These are phyloP conservation scores for Pterocarpus macrocarpus DNA, from an alignment of 306 rosid genomes.

Conservation along the genomic window DNA sequence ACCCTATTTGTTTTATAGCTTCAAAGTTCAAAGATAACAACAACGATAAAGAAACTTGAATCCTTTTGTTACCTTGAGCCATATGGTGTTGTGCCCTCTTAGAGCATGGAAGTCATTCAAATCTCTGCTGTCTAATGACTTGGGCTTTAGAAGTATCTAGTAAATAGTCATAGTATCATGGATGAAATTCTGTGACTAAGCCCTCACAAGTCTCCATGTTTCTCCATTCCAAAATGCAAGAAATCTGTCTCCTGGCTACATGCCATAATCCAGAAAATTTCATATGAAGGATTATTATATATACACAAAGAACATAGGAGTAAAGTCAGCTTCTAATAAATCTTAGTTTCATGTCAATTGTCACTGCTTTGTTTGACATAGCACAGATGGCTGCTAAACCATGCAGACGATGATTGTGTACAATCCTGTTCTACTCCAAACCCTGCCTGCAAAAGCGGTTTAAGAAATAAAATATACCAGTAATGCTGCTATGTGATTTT, in stretches of 20 bases:
- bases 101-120: conserved; percentile 36
- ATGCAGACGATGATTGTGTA: not conserved
- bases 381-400: conserved; percentile 10
- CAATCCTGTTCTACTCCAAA: conserved; percentile 32
- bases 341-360: conserved; percentile 14
- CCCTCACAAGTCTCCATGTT: not conserved
- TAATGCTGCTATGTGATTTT: not conserved
- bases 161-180: not conserved
- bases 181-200: not conserved
- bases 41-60: conserved; percentile 15
- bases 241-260: not conserved
- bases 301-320: not conserved
- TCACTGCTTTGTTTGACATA: not conserved
- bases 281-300: conserved; percentile 13
- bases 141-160: conserved; percentile 1
- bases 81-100: conserved; percentile 10
- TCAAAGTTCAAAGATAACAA: conserved; percentile 15
- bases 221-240: conserved; percentile 22
- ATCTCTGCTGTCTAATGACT: conserved; percentile 5
- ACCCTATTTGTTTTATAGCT: conserved; percentile 12
- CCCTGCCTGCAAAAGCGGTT: conserved; percentile 21
- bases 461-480: not conserved
- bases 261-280: not conserved
- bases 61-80: conserved; percentile 9
- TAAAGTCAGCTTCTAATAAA: conserved; percentile 16